Conservation (phyloP, 2,329 filamentous ascomycete genomes). For the Botrytis paeoniae region DNA sequence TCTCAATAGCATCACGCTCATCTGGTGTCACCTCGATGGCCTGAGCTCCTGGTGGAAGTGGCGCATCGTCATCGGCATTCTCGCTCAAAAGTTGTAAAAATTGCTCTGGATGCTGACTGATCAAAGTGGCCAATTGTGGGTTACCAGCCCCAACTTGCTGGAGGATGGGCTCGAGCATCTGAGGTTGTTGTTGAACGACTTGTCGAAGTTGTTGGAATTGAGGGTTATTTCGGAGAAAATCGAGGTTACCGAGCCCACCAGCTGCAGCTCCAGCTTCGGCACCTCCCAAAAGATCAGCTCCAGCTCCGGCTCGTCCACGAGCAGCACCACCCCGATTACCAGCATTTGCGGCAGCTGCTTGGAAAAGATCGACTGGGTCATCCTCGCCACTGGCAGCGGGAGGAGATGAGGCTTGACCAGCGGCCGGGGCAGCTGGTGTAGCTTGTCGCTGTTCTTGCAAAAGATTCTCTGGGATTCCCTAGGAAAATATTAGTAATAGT, state of each 20-base stretch:
- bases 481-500: constrained; percentile 22
- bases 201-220: constrained; percentile 98
- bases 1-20: constrained; percentile 94
- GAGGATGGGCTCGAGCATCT: constrained; percentile 97
- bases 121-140: constrained; percentile 88
- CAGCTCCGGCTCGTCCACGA: constrained; percentile 48
- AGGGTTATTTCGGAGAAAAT: constrained; percentile 90
- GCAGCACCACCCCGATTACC: constrained; percentile 46
- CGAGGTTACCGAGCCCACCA: constrained; percentile 70
- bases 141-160: constrained; percentile 95
- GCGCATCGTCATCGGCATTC: constrained; percentile 78
- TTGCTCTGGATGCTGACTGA: constrained; percentile 86
- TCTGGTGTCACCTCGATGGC: constrained; percentile 91
- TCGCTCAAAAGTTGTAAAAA: constrained; percentile 90
- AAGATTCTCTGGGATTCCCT: constrained; percentile 89
- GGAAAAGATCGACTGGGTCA: constrained; percentile 82
- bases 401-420: constrained; percentile 42
- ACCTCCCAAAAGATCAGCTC: constrained; percentile 45
- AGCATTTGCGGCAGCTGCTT: constrained; percentile 65
- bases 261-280: constrained; percentile 42
- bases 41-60: constrained; percentile 82
- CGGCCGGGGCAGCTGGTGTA: constrained; percentile 45
- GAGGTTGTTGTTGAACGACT: constrained; percentile 94
- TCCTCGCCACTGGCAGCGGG: constrained; percentile 53
- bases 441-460: constrained; percentile 63